A percentile compares a stretch with the other conserved stretches of the same genome.
Evolutionary conservation across 306 rosid genomes (phyloP).

Genomic region (Gleditsia sinensis): DNA sequence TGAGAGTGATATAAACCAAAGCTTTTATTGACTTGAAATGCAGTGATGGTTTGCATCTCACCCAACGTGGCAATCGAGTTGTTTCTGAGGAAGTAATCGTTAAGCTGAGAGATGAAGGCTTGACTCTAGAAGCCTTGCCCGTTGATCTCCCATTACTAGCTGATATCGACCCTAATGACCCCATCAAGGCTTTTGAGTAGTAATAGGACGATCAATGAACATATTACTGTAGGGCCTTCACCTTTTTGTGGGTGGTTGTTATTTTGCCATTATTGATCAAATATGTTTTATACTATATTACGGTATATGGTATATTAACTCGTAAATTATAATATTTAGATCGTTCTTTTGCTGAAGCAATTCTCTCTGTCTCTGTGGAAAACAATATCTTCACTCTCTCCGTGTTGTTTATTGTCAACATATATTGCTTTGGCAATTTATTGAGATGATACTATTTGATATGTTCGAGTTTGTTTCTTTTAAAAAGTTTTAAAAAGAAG

Average conservation of each 20-base stretch:
- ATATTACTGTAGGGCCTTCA: neutral
- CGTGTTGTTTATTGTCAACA: neutral
- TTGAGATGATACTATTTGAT: no score
- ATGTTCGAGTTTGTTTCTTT: no score
- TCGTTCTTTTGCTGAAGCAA: constrained; percentile 4
- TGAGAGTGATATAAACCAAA: neutral
- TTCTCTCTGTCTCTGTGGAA: neutral
- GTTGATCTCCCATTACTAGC: constrained; percentile 66
- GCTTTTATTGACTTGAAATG: constrained; percentile 31
- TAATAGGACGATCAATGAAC: constrained; percentile 2
- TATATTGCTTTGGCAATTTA: neutral
- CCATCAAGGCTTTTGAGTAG: constrained; percentile 59
- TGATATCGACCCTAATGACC: constrained; percentile 67
- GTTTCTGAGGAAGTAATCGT: constrained; percentile 69
- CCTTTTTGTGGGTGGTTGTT: constrained; percentile 23
- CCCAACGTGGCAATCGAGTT: constrained; percentile 56
- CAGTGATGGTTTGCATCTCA: constrained; percentile 89
- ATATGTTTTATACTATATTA: neutral
- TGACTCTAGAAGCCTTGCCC: constrained; percentile 52
- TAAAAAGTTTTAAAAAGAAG: no score
- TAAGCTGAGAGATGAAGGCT: constrained; percentile 60
- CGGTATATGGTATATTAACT: neutral
- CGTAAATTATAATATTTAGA: no score
- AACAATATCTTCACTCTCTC: constrained; percentile 1
- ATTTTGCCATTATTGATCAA: neutral